Evolutionary conservation across 495 filamentous ascomycete genomes (phyloP), one percentile per base, ranked within the genome.

Genomic region (Aspergillus hancockii): DNA sequence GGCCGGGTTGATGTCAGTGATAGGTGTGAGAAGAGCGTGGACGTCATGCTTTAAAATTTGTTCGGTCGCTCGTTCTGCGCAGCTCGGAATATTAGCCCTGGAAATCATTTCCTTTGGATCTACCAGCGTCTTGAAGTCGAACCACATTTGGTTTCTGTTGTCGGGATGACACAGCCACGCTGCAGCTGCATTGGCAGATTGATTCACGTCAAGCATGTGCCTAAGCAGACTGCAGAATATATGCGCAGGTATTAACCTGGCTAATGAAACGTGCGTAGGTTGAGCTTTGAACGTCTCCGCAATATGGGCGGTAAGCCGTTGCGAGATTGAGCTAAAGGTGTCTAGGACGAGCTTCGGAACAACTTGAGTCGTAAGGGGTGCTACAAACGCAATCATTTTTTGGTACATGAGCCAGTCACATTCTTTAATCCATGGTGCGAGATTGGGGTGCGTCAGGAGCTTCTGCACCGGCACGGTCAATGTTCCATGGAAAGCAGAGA

Each of bases 381-480:
- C 87, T 28, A 98, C 83, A 54, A 97, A 91, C 25, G 88, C 86
- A 72, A 96, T 91, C 92, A 98, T 96, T 63, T 92, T 92, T 71
- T 90, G 91, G 68, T 98, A 98, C 80, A 97, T 91, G 38, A 92
- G 77, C 77, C 92, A 93, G 63, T 98, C 94, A 64, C 91, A 96
- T 68, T 95, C 88, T 64, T 91, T 88, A 61, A 98, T 95, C 94
- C 94, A 98, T 3, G 89, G 84, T 14, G 92, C 90, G 50, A 98
- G 78, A 55, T 82, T 85, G 2, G 88, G 89, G 63, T 94, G 85
- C 8, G 87, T 85, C 59, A 98, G 86, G 12, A 98, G 81, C 73
- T 93, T 97, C 74, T 97, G 93, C n/a, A 97, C 92, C 4, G 95
- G 95, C 68, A 96, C 92, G 16, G 94, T 98, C 64, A 98, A 80